Conservation (phyloP, 163 green algal species). For the Chloroidium sp. region DNA sequence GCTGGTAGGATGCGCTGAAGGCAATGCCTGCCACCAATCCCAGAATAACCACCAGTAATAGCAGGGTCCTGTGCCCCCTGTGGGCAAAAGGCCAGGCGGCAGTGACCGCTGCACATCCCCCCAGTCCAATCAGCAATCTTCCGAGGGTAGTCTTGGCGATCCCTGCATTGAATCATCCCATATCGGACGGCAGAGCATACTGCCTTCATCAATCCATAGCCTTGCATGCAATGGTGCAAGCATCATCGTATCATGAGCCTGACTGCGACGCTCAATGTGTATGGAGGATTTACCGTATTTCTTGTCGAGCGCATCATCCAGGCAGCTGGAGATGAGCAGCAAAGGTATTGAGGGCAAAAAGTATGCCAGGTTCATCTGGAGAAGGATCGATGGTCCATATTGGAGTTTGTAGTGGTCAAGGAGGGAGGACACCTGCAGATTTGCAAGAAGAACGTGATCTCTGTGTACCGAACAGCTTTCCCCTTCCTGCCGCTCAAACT, state of each 20-base stretch:
- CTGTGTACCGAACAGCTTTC: no score
- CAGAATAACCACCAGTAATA: constrained; percentile 41
- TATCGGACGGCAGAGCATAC: no score
- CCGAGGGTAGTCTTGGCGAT: constrained; percentile 27
- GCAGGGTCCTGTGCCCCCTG: constrained; percentile 24
- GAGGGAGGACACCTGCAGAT: constrained; percentile 27
- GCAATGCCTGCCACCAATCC: constrained; percentile 58
- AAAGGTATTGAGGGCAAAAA: constrained; percentile 71
- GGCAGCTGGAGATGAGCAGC: constrained; percentile 44
- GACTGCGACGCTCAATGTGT: no score
- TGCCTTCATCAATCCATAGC: no score
- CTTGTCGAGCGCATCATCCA: constrained; percentile 50
- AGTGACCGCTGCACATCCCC: constrained; percentile 37
- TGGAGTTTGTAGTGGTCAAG: constrained; percentile 55
- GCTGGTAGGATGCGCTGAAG: constrained; percentile 69
- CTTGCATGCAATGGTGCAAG: no score
- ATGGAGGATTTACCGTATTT: constrained; percentile 32
- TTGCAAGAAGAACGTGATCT: no score
- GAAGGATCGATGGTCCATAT: constrained; percentile 57
- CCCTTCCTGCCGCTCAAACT: no score
- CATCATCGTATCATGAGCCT: no score
- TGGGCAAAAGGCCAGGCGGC: constrained; percentile 44
- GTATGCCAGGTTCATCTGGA: constrained; percentile 75
- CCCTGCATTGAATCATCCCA: constrained; percentile 10
- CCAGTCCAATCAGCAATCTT: constrained; percentile 35